These are phyloP conservation scores for Medicago arabica DNA, from an alignment of 306 rosid genomes.

Conservation along the genomic window DNA sequence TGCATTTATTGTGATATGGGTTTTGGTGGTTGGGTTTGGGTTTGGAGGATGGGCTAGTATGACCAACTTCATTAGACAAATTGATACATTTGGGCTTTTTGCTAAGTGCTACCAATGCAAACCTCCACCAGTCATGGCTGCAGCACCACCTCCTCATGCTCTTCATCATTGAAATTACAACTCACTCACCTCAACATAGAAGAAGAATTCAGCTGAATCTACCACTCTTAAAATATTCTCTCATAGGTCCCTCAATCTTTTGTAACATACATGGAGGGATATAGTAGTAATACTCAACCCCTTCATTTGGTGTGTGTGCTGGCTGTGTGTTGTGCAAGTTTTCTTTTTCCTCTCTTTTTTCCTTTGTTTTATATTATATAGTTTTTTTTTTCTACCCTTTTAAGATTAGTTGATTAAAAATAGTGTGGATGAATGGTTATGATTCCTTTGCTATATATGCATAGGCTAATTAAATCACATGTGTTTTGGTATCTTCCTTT, in stretches of 20 bases:
- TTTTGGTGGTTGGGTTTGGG: conserved; percentile 86
- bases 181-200: conserved; percentile 30
- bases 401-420: conserved; percentile 48
- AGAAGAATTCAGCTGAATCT: conserved; percentile 19
- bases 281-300: conserved; percentile 57
- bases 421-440: conserved; percentile 60
- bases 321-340: conserved; percentile 39
- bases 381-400: conserved; percentile 23
- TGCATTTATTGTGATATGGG: conserved; percentile 79
- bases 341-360: background rate
- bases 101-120: conserved; percentile 99
- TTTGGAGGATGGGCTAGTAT: conserved; percentile 99
- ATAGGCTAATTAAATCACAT: conserved; percentile 53
- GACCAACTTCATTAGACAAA: conserved; percentile 79
- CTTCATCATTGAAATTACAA: conserved; percentile 46
- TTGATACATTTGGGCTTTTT: conserved; percentile 88
- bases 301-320: conserved; percentile 61
- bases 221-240: background rate
- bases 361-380: conserved; percentile 23
- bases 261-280: conserved; percentile 73
- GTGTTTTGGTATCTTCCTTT: conserved; percentile 35
- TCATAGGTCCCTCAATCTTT: conserved; percentile 42
- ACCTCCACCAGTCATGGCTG: conserved; percentile 46
- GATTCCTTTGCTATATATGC: conserved; percentile 64
- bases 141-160: conserved; percentile 51